Base-by-base conservation (phyloP, 352 stramenopile genomes). In the Pythium chondricola region DNA sequence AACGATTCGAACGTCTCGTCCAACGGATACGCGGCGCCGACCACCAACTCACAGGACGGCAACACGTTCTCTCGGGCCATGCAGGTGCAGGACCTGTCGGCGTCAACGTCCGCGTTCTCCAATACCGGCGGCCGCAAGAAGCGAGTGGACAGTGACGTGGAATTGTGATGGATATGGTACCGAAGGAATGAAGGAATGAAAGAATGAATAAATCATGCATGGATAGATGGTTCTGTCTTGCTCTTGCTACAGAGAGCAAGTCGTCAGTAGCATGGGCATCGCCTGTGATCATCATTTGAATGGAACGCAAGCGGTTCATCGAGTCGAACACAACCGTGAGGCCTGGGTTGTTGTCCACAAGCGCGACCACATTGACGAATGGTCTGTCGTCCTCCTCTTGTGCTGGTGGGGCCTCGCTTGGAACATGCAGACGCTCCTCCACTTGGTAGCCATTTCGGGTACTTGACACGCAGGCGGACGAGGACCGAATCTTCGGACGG, bases 131-230 rank as follows among this genome's bases (percentile, higher is more conserved):
- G 35, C 6, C 65, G 68, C 33, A 56, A 56, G 54, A 62, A 62
- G 41, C 69, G 70, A 11, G 58, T 83, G 9, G 74, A 83, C 48
- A 87, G 72, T 48, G 74, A 87, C 30, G 58, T 86, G 27, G 74
- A 86, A 46, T 60, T 86, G 11, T 86, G 70, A 54, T 10, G n/a
- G n/a, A n/a, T n/a, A n/a, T n/a, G n/a, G n/a, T n/a, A n/a, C n/a
- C n/a, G n/a, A 24, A 30, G 26, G 20, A 29, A 35, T 22, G 37
- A 32, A 10, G 11, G 22, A 13, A 30, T 33, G 3, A 39, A 36
- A 18, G 25, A 46, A 39, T 26, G 43, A 36, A 49, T 13, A 14
- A n/a, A 35, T 20, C 29, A 33, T 33, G 8, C 29, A 33, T 33
- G 8, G 29, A 33, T 33, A 33, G 8, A 25, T 40, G 2, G 21